Percentiles rank a stretch among this genome's conserved stretches.
These are phyloP conservation scores for Fusarium sp. DNA, from an alignment of 2,329 filamentous ascomycete species.

Conservation along the genomic window DNA sequence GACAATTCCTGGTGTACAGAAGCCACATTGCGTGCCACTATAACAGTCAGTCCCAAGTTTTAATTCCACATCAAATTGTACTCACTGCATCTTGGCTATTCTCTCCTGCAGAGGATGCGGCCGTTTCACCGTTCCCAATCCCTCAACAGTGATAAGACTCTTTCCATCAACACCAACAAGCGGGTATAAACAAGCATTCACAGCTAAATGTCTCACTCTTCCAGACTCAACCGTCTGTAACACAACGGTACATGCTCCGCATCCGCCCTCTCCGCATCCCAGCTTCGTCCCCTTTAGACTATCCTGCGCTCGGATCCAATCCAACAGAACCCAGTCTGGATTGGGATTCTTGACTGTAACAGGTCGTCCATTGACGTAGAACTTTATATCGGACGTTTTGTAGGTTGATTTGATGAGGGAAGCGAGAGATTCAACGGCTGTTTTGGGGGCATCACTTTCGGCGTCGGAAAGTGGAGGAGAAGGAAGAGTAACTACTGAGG, in stretches of 20 bases:
- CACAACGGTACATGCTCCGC: conserved; percentile 3
- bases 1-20: conserved; percentile 5
- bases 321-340: neutral
- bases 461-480: conserved; percentile 6
- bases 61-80: accelerated
- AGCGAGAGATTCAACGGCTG: neutral
- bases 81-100: conserved; percentile 15
- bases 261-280: conserved; percentile 6
- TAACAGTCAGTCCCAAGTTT: accelerated
- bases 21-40: neutral
- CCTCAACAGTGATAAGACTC: conserved; percentile 12
- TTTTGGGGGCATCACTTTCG: neutral
- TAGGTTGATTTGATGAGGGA: neutral
- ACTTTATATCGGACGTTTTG: conserved; percentile 1
- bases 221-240: neutral
- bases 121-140: neutral
- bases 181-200: conserved; percentile 7
- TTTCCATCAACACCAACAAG: conserved; percentile 15
- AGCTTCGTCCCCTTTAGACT: conserved; percentile 1
- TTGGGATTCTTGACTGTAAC: conserved; percentile 4
- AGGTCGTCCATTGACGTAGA: neutral
- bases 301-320: conserved; percentile 14
- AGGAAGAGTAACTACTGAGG: neutral
- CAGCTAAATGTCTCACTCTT: neutral
- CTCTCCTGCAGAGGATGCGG: conserved; percentile 3